Conservation (phyloP, 192 early-diverging fungal genomes). For the Blastocladiella britannica region DNA sequence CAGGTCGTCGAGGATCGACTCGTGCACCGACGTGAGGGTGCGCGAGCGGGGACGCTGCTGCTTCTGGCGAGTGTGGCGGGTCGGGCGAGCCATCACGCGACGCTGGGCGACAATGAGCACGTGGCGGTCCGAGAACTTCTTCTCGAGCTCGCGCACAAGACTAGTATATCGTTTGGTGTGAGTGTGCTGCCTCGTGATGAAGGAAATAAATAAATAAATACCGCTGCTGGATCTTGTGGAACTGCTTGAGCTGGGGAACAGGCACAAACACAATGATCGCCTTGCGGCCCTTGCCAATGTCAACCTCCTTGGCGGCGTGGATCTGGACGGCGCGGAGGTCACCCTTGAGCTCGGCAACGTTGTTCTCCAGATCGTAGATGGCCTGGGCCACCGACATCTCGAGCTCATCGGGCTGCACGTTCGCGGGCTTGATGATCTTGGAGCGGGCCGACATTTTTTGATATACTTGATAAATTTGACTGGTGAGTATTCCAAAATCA, state of each 20-base stretch:
- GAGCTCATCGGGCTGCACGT: slow-evolving; percentile 51
- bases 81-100: slow-evolving; percentile 85
- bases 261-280: slow-evolving; percentile 94
- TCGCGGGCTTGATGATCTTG: slow-evolving; percentile 37
- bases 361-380: slow-evolving; percentile 83
- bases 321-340: slow-evolving; percentile 91
- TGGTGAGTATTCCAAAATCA: no score
- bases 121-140: slow-evolving; percentile 99
- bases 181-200: background rate
- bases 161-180: slow-evolving; percentile 9
- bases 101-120: slow-evolving; percentile 86
- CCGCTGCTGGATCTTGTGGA: slow-evolving; percentile 90
- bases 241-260: slow-evolving; percentile 76
- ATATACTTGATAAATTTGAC: no score
- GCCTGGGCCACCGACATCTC: slow-evolving; percentile 90
- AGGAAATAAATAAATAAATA: slow-evolving; percentile 4
- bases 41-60: slow-evolving; percentile 89
- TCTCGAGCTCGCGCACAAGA: slow-evolving; percentile 97
- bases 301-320: slow-evolving; percentile 84
- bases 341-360: slow-evolving; percentile 89
- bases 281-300: slow-evolving; percentile 84
- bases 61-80: slow-evolving; percentile 66
- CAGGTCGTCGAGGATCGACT: slow-evolving; percentile 88
- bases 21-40: slow-evolving; percentile 90
- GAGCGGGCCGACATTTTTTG: slow-evolving; percentile 25